phyloP scores from a whole-genome alignment of 345 rosid species.

The Brassica rapa region DNA sequence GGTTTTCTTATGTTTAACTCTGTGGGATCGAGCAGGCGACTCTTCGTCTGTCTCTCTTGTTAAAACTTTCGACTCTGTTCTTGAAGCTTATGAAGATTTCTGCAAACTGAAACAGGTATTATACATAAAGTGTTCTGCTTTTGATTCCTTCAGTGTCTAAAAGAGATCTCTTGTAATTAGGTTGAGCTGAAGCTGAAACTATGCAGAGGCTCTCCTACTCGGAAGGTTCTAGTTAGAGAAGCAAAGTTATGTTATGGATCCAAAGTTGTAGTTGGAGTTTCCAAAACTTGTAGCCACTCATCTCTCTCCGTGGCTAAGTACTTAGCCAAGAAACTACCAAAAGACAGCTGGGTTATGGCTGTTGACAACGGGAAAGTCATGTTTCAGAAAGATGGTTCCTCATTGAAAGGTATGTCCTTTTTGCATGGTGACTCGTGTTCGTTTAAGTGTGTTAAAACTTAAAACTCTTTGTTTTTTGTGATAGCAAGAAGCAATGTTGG shows the following conservation, averaged over 20 bases:
- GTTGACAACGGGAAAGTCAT: slow-evolving; percentile 70
- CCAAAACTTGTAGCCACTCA: slow-evolving; percentile 49
- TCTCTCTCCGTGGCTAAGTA: slow-evolving; percentile 80
- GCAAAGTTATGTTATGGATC: slow-evolving; percentile 59
- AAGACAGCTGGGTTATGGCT: slow-evolving; percentile 62
- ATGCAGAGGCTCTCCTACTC: slow-evolving; percentile 65
- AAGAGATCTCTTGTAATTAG: slow-evolving; percentile 38
- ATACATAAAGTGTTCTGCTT: background rate
- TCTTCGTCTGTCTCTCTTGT: slow-evolving; percentile 69
- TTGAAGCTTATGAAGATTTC: slow-evolving; percentile 84
- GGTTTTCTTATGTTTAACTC: slow-evolving; percentile 1
- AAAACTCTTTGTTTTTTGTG: slow-evolving; percentile 12
- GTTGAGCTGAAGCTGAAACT: slow-evolving; percentile 86
- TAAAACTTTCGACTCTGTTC: slow-evolving; percentile 73
- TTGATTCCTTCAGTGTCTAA: background rate
- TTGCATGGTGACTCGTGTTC: background rate
- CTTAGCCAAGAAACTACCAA: slow-evolving; percentile 71
- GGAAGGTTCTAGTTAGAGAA: slow-evolving; percentile 71
- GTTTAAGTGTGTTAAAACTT: background rate
- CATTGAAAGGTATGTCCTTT: slow-evolving; percentile 48
- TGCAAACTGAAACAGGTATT: slow-evolving; percentile 92
- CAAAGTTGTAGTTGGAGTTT: slow-evolving; percentile 68
- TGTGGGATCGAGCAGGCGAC: slow-evolving; percentile 50
- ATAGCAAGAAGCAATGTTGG: slow-evolving; percentile 52
- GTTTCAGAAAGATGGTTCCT: slow-evolving; percentile 62